Percentiles rank a stretch among this genome's conserved stretches.
phyloP scores from a whole-genome alignment of 192 early-diverging fungal species.

The Funneliformis geosporum region DNA sequence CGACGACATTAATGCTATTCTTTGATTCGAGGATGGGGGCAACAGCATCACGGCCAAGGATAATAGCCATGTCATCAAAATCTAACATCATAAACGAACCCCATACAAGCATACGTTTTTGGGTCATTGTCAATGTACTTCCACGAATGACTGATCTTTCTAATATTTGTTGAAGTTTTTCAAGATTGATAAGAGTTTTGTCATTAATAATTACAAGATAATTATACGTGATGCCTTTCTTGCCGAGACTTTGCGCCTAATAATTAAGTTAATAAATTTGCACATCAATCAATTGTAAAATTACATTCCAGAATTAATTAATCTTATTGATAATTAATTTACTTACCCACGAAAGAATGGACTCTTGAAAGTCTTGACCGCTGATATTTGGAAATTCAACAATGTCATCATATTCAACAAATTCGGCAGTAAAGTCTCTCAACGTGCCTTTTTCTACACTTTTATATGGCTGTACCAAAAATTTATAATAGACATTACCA shows the following conservation, averaged over 20 bases:
- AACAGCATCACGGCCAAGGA: constrained; percentile 40
- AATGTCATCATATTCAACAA: constrained; percentile 56
- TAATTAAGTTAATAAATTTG: background rate
- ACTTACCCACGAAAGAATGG: constrained; percentile 40
- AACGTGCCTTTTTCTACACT: constrained; percentile 23
- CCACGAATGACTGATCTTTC: constrained; percentile 19
- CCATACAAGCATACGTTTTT: constrained; percentile 39
- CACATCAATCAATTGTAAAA: too few relatives aligned
- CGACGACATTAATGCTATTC: constrained; percentile 13
- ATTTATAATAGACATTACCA: constrained; percentile 47
- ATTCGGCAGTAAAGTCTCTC: constrained; percentile 48
- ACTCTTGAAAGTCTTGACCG: constrained; percentile 29
- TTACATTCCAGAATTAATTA: background rate
- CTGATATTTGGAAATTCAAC: constrained; percentile 35
- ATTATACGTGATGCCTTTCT: constrained; percentile 41
- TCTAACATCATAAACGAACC: constrained; percentile 32
- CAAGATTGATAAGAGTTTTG: constrained; percentile 40
- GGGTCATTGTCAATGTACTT: background rate
- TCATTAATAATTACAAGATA: constrained; percentile 46
- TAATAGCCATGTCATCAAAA: constrained; percentile 32
- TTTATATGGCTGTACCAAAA: constrained; percentile 42
- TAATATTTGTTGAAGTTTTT: constrained; percentile 35
- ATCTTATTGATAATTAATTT: background rate
- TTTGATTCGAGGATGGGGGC: constrained; percentile 32
- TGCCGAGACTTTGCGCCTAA: background rate